A percentile compares a stretch with the other conserved stretches of the same genome.
Conservation (phyloP, 306 rosid genomes). For the Lathyrus sativus region DNA sequence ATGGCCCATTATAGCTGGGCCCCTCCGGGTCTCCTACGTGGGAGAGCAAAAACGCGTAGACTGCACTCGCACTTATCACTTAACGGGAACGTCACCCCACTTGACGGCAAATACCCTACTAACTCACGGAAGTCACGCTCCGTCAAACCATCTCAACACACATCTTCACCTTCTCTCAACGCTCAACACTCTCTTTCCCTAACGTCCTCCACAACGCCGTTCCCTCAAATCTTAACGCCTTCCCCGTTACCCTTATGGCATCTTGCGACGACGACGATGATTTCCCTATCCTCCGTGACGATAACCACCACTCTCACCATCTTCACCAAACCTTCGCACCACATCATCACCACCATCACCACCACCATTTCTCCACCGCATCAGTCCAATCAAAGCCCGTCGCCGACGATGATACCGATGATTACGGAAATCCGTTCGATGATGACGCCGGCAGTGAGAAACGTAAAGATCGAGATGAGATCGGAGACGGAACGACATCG, state of each 20-base stretch:
- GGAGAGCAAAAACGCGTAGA: slow-evolving; percentile 35
- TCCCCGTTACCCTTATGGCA: slow-evolving; percentile 59
- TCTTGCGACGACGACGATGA: slow-evolving; percentile 91
- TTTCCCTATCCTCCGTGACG: slow-evolving; percentile 87
- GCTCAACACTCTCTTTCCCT: slow-evolving; percentile 42
- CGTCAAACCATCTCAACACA: slow-evolving; percentile 50
- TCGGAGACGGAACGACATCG: slow-evolving; percentile 55
- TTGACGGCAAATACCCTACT: slow-evolving; percentile 54
- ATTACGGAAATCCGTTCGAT: slow-evolving; percentile 59
- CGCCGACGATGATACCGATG: slow-evolving; percentile 52
- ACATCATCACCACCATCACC: slow-evolving; percentile 31
- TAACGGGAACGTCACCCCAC: slow-evolving; percentile 83
- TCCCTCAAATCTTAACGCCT: slow-evolving; percentile 76
- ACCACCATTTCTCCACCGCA: slow-evolving; percentile 41
- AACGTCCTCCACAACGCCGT: slow-evolving; percentile 67
- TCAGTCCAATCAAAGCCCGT: slow-evolving; percentile 51
- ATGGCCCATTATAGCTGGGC: slow-evolving; percentile 11
- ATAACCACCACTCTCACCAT: slow-evolving; percentile 52
- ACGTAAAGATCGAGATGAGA: slow-evolving; percentile 74
- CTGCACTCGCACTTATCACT: slow-evolving; percentile 41
- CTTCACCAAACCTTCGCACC: slow-evolving; percentile 63
- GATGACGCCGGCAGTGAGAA: slow-evolving; percentile 60
- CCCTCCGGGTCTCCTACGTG: background rate
- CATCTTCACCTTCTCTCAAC: slow-evolving; percentile 35
- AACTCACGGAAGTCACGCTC: slow-evolving; percentile 58